Base-by-base conservation (phyloP, 805 yeast genomes). In the Tetrapisispora phaffii region DNA sequence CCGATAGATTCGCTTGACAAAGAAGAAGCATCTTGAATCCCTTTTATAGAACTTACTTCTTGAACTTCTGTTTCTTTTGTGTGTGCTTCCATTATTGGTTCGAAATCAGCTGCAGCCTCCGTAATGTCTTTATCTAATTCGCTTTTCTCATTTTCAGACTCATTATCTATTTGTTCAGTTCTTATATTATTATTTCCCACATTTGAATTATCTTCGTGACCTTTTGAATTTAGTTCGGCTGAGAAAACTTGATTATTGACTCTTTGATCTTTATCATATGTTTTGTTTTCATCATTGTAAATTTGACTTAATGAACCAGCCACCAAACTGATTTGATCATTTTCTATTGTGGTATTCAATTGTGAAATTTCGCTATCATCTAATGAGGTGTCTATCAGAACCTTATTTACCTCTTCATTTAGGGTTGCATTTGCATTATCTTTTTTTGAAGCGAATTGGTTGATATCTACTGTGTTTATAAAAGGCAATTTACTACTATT, bases 271-370 rank as follows among this genome's bases (percentile, higher is more conserved):
- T 33, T 26, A 4, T 4, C 26, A 15, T 5, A 16, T 3, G n/a
- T 26, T 6, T 24, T 13, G 12, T 34, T 33, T 16, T 6, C 16
- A 3, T 15, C 7, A 13, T 24, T 33, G n/a, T 22, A 37, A n/a
- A 38, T 15, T 32, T 37, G 41, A 10, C 24, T 36, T 1, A 37
- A 3, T 5, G 19, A 3, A 20, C 20, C 8, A n/a, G 19, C n/a
- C n/a, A 43, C 3, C 15, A 43, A 19, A 23, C 37, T n/a, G 3
- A 43, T 23, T 37, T 43, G 45, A 17, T 36, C 26, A 15, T 10
- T 22, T 3, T 29, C n/a, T 2, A 29, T 8, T 9, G 40, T 35
- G 4, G 41, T 31, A 1, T 29, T 3, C 8, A 23, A 7, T 7
- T 35, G 19, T 26, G 41, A 26, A 24, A 7, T 10, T 6, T 21